Percentiles rank a stretch among this genome's conserved stretches.
phyloP scores from a whole-genome alignment of 345 rosid genomes.

The Arabidopsis thaliana region DNA sequence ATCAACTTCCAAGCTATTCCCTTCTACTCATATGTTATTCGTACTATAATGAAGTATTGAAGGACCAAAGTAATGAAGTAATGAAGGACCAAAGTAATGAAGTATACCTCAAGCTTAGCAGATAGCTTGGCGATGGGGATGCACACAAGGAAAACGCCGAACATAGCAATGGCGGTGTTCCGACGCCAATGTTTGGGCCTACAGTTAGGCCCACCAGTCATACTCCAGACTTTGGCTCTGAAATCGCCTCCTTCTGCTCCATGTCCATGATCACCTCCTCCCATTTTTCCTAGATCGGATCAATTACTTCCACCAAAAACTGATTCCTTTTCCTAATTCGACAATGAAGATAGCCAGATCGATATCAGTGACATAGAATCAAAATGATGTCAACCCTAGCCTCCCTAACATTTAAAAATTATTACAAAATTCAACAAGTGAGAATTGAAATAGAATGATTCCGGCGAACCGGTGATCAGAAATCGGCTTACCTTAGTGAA shows the following conservation, averaged over 20 bases:
- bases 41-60: not conserved
- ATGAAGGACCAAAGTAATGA: not conserved
- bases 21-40: not conserved
- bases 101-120: slow-evolving; percentile 86
- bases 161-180: slow-evolving; percentile 95
- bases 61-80: not conserved
- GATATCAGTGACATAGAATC: slow-evolving; percentile 14
- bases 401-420: not conserved
- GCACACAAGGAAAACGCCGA: slow-evolving; percentile 80
- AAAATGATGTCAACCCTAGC: slow-evolving; percentile 30
- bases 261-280: slow-evolving; percentile 84
- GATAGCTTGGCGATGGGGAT: slow-evolving; percentile 92
- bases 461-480: not conserved
- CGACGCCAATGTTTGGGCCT: slow-evolving; percentile 98
- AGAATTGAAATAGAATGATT: not conserved
- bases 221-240: slow-evolving; percentile 93
- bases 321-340: slow-evolving; percentile 21
- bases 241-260: slow-evolving; percentile 85
- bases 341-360: not conserved
- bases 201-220: slow-evolving; percentile 95
- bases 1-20: slow-evolving; percentile 3
- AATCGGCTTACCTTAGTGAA: slow-evolving; percentile 32
- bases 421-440: not conserved
- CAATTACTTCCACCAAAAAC: slow-evolving; percentile 32
- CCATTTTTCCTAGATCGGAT: slow-evolving; percentile 46